phyloP scores from a whole-genome alignment of 2,329 filamentous ascomycete genomes.

The Cyphellophora europaea region DNA sequence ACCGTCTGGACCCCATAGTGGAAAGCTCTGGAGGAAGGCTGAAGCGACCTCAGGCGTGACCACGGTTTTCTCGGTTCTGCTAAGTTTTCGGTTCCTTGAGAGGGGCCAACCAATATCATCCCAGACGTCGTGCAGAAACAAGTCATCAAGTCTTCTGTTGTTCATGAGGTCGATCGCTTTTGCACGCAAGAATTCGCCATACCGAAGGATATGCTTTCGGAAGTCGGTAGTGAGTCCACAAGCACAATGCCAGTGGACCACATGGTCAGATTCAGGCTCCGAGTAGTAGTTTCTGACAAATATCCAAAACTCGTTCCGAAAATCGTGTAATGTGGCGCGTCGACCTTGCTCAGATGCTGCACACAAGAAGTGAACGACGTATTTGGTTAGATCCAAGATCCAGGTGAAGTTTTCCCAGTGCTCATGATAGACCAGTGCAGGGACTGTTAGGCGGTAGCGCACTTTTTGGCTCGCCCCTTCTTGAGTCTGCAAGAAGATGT shows the following conservation, averaged over 20 bases:
- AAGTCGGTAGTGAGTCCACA: conserved; percentile 48
- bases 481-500: conserved; percentile 52
- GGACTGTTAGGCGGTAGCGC: conserved; percentile 55
- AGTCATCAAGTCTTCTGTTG: conserved; percentile 12
- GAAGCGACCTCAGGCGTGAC: conserved; percentile 61
- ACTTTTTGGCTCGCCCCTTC: conserved; percentile 28
- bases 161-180: conserved; percentile 48
- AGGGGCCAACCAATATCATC: conserved; percentile 38
- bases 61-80: too few species aligned
- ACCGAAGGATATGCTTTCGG: conserved; percentile 48
- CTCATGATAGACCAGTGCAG: conserved; percentile 50
- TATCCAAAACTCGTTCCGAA: conserved; percentile 45
- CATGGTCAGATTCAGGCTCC: conserved; percentile 17
- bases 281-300: conserved; percentile 49
- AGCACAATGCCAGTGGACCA: conserved; percentile 43
- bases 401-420: conserved; percentile 59
- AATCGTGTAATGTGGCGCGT: conserved; percentile 44
- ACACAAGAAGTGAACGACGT: conserved; percentile 58
- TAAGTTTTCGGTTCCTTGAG: too few species aligned
- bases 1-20: conserved; percentile 34
- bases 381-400: conserved; percentile 62
- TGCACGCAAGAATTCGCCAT: conserved; percentile 56
- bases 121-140: conserved; percentile 41
- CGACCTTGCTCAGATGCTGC: conserved; percentile 12
- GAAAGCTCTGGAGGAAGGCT: conserved; percentile 40